Percentiles rank a stretch among this genome's conserved stretches.
phyloP scores from a whole-genome alignment of 805 yeast genomes.

The Kazachstania africana region DNA sequence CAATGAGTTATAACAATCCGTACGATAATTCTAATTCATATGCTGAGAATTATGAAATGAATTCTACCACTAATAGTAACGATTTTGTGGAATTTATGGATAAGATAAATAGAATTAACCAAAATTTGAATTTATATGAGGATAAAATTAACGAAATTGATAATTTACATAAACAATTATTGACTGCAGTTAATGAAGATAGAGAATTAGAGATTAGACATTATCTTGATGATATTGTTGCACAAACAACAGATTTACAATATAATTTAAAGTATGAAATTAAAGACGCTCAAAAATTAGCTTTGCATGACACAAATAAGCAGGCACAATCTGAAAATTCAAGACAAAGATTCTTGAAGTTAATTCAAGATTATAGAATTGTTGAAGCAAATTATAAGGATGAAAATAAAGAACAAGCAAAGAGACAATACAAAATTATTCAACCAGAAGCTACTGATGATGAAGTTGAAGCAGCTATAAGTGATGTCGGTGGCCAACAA shows the following conservation, averaged over 20 bases:
- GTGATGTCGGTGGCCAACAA: conserved; percentile 77
- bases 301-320: conserved; percentile 65
- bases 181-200: conserved; percentile 63
- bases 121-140: conserved; percentile 58
- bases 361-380: conserved; percentile 77
- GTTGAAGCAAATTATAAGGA: conserved; percentile 81
- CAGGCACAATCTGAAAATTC: conserved; percentile 83
- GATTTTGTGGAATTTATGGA: conserved; percentile 59
- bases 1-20: conserved; percentile 25
- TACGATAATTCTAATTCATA: conserved; percentile 11
- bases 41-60: conserved; percentile 5
- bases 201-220: conserved; percentile 57
- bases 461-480: conserved; percentile 77
- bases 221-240: conserved; percentile 64
- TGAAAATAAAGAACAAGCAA: conserved; percentile 76
- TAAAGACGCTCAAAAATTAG: conserved; percentile 61
- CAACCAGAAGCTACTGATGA: conserved; percentile 75
- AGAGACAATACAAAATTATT: conserved; percentile 83
- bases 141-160: conserved; percentile 59
- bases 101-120: conserved; percentile 56
- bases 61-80: background rate
- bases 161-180: conserved; percentile 53
- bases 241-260: conserved; percentile 73
- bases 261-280: conserved; percentile 62
- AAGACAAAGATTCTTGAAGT: conserved; percentile 71